Evolutionary conservation across 495 filamentous ascomycete species (phyloP), one percentile per base, ranked within the genome.

Genomic region (Neurospora sublineolata): DNA sequence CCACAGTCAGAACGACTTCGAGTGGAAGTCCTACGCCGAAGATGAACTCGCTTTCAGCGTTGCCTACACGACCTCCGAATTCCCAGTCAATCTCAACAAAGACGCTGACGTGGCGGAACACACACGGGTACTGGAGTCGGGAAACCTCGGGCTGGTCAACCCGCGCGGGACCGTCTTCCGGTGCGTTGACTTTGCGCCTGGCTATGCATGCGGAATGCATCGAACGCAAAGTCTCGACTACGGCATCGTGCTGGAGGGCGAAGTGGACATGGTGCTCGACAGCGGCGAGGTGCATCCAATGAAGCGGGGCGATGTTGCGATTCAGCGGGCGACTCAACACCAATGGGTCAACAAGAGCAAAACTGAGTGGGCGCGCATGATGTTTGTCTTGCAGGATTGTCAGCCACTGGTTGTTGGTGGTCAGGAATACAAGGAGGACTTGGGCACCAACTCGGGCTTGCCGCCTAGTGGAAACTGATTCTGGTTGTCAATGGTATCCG

Each of bases 141-240:
- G 82, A 70, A 78, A 76, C 0, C 78, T 86, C 1, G 85, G 85
- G 1, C 78, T 87, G 10, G 84, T 84, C 27, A 75, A 79, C 60
- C 82, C 82, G n/a, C 77, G 79, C 73, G 86, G 87, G 23, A 88
- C 85, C 4, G 86, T 90, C 1, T 80, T 87, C 2, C 84, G 89
- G 11, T 85, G 84, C 71, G 89, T 91, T 18, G 89, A 91, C 73
- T 87, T 91, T 40, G 80, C 81, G 0, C 89, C 89, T 0, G 81
- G 79, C 8, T 80, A 83, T 72, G 80, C 81, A 30, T 85, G 83
- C 72, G 82, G 84, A 70, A 87, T 94, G 86, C 92, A 94, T 72
- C 84, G 91, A 0, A 93, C 92, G 3, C 84, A 89, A 75, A 89
- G 85, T 18, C 79, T 95, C 4, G 92, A 94, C 73, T 94, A 91